phyloP scores from a whole-genome alignment of 1,284 basidiomycete genomes.

The Boletus semigastroideus region DNA sequence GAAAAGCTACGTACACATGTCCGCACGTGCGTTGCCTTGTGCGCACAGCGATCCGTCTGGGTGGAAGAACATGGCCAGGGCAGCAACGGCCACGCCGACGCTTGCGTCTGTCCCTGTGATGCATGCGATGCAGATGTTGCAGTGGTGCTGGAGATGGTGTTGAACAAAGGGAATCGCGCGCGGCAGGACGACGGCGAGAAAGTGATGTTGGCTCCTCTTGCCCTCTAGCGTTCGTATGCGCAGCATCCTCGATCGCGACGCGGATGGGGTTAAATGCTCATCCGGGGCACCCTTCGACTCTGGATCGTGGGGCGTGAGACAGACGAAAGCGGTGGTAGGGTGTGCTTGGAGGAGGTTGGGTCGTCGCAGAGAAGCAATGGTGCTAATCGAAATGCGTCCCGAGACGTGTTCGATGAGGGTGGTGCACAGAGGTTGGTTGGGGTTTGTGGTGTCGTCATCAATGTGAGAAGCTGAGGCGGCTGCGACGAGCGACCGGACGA shows the following conservation, averaged over 20 bases:
- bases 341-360: conserved; percentile 3
- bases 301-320: conserved; percentile 15
- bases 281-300: too few relatives aligned
- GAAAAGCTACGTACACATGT: conserved; percentile 19
- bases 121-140: conserved; percentile 52
- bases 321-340: conserved; percentile 13
- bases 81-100: conserved; percentile 61
- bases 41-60: conserved; percentile 44
- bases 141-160: conserved; percentile 37
- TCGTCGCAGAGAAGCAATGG: conserved; percentile 30
- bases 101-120: conserved; percentile 58
- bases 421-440: not conserved
- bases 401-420: conserved; percentile 37
- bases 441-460: not conserved
- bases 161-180: conserved; percentile 48
- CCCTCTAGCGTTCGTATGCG: conserved; percentile 38
- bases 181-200: conserved; percentile 52
- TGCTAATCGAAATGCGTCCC: conserved; percentile 41
- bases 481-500: conserved; percentile 49
- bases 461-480: not conserved
- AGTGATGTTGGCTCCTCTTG: conserved; percentile 54
- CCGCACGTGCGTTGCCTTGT: conserved; percentile 7
- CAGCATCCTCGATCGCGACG: conserved; percentile 19
- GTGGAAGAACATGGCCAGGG: conserved; percentile 59
- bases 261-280: accelerated